Evolutionary conservation across 768 basidiomycete species (phyloP).

Genomic region (Pholiota microspora): DNA sequence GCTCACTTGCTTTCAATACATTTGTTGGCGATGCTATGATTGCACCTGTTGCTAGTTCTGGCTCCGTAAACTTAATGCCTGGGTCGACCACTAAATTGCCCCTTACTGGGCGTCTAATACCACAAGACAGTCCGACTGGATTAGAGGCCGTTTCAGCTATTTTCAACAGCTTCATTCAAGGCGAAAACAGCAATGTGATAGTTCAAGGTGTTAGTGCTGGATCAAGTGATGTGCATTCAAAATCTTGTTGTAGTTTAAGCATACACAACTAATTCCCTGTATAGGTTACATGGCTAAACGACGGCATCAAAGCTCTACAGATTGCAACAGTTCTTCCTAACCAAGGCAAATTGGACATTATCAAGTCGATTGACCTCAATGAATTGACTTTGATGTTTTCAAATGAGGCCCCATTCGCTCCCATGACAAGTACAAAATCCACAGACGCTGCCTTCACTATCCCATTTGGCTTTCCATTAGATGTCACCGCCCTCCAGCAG

Average conservation of each 20-base stretch:
- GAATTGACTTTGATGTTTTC: constrained; percentile 61
- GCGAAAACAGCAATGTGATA: constrained; percentile 54
- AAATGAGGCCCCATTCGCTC: constrained; percentile 52
- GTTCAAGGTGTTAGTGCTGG: constrained; percentile 62
- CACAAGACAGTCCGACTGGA: constrained; percentile 51
- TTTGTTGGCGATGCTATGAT: constrained; percentile 52
- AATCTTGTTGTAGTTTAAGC: neutral
- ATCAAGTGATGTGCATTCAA: constrained; percentile 46
- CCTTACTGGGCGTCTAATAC: constrained; percentile 62
- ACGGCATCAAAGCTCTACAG: constrained; percentile 62
- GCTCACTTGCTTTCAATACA: constrained; percentile 59
- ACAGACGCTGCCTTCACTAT: constrained; percentile 64
- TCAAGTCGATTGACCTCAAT: constrained; percentile 61
- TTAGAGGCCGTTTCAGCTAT: constrained; percentile 58
- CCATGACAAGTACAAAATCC: constrained; percentile 54
- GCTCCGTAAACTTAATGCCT: constrained; percentile 53
- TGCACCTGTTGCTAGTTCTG: constrained; percentile 52
- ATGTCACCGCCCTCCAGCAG: constrained; percentile 61
- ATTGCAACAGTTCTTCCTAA: constrained; percentile 63
- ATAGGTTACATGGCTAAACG: constrained; percentile 71
- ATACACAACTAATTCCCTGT: neutral
- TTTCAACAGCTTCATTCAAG: constrained; percentile 73
- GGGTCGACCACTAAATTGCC: constrained; percentile 48
- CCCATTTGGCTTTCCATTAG: constrained; percentile 69
- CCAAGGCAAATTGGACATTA: constrained; percentile 57